These are phyloP conservation scores for Lichtheimia ornata DNA, from an alignment of 371 early-diverging fungal genomes.

Conservation along the genomic window DNA sequence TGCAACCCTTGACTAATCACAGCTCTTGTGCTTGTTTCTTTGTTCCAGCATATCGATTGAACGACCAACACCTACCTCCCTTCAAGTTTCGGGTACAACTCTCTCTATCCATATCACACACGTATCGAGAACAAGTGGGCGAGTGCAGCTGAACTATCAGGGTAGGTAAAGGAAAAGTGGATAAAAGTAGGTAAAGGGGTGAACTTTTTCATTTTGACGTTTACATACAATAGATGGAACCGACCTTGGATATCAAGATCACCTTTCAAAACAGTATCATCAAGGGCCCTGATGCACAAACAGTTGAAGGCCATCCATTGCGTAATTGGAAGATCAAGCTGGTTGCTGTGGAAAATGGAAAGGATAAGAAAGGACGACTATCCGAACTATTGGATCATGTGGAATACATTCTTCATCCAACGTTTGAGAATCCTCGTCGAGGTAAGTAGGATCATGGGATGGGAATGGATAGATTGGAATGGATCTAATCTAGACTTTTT, in stretches of 20 bases:
- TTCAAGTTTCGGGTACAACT: too few species aligned
- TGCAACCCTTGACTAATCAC: too few species aligned
- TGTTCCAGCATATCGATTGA: too few species aligned
- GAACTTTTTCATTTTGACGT: too few species aligned
- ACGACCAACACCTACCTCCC: too few species aligned
- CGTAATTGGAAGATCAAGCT: constrained; percentile 62
- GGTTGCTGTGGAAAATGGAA: constrained; percentile 46
- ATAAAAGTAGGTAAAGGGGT: too few species aligned
- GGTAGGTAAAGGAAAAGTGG: too few species aligned
- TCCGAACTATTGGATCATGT: constrained; percentile 63
- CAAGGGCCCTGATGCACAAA: constrained; percentile 25
- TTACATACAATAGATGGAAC: constrained; percentile 11
- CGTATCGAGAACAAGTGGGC: too few species aligned
- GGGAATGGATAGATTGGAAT: neutral
- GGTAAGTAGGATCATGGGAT: constrained; percentile 39
- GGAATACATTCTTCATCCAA: constrained; percentile 74
- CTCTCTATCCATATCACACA: too few species aligned
- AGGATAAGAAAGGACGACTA: constrained; percentile 51
- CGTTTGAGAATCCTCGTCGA: constrained; percentile 64
- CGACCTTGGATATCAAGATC: constrained; percentile 38
- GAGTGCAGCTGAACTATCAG: too few species aligned
- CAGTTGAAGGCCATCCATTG: constrained; percentile 53
- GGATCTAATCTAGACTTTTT: constrained; percentile 8
- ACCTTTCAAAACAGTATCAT: constrained; percentile 38
- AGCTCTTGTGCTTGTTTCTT: too few species aligned